Evolutionary conservation across 2,329 filamentous ascomycete species (phyloP), one percentile per base, ranked within the genome.

Genomic region (Gaeumannomyces tritici): DNA sequence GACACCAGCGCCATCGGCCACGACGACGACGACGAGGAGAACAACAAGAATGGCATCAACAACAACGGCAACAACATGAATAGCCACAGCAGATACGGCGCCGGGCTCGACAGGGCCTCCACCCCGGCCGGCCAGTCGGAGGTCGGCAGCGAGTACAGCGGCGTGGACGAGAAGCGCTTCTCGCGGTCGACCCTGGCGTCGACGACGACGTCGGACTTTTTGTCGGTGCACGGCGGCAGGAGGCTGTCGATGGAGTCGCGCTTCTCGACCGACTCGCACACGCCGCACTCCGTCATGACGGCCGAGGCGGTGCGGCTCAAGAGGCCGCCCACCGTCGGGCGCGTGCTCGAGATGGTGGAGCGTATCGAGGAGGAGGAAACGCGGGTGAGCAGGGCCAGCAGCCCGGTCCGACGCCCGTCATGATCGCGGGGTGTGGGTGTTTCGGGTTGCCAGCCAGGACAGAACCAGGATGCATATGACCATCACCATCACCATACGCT

Each of bases 301-400:
- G 82, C 81, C 4, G 75, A 83, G 69, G 78, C 75, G n/a, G 73
- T 83, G 60, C 67, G 65, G 59, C 65, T 73, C 35, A 70, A 73
- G 65, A 68, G 70, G 21, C 62, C 64, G 60, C 31, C 31, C 11
- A 35, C 60, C 62, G 31, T 60, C 66, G 79, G 78, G 18, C 71
- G 77, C 47, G 83, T 86, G 31, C 69, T 83, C 58, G 75, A 77
- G 57, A 83, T 86, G 81, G 81, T 86, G 54, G 77, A 85, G 67
- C 78, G 73, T 63, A 76, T 85, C 64, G 83, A 86, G 75, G 76
- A 61, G 47, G 31, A 55, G 60, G 60, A 27, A 29, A 70, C 42
- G 70, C 35, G 72, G 62, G 81, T 77, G 64, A 55, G 62, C 62
- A 73, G 75, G 55, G 75, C 76, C 28, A 70, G 67, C 5, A 83